phyloP scores from a whole-genome alignment of 2,329 filamentous ascomycete species.

The Aspergillus glaucus region DNA sequence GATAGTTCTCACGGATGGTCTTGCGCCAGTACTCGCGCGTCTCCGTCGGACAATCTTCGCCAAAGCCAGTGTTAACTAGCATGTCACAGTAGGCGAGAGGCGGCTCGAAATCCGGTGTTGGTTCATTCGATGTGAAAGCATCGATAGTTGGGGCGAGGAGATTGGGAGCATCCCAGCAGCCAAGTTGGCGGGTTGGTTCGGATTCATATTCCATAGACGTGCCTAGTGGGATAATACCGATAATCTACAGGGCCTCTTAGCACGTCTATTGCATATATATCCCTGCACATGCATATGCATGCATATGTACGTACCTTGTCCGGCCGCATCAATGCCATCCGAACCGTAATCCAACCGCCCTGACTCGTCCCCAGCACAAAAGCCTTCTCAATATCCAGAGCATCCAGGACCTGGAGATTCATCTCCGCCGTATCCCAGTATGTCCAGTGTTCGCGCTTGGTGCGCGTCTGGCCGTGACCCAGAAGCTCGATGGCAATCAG shows the following conservation, averaged over 20 bases:
- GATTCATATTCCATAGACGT: constrained; percentile 49
- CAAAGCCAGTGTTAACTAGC: constrained; percentile 44
- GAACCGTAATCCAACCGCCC: constrained; percentile 47
- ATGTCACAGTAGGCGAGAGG: constrained; percentile 40
- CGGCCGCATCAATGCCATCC: constrained; percentile 49
- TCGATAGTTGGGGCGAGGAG: constrained; percentile 32
- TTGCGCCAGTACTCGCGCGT: constrained; percentile 39
- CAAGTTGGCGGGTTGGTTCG: constrained; percentile 35
- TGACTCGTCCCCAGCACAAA: constrained; percentile 49
- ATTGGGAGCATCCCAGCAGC: constrained; percentile 44
- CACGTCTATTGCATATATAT: not conserved
- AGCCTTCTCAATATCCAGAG: constrained; percentile 38
- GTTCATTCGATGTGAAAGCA: constrained; percentile 32
- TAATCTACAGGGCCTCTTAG: constrained; percentile 31
- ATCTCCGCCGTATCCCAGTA: constrained; percentile 53
- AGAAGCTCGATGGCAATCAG: constrained; percentile 50
- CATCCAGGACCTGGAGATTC: constrained; percentile 50
- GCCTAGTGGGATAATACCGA: constrained; percentile 47
- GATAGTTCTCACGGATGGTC: constrained; percentile 42
- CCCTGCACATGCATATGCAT: not conserved
- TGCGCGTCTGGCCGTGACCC: constrained; percentile 47
- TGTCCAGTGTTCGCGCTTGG: constrained; percentile 42
- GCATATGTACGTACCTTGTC: constrained; percentile 31
- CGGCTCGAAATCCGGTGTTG: constrained; percentile 40
- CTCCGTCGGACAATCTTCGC: constrained; percentile 31